phyloP scores from a whole-genome alignment of 2,329 filamentous ascomycete genomes.

The Diaporthe helianthi region DNA sequence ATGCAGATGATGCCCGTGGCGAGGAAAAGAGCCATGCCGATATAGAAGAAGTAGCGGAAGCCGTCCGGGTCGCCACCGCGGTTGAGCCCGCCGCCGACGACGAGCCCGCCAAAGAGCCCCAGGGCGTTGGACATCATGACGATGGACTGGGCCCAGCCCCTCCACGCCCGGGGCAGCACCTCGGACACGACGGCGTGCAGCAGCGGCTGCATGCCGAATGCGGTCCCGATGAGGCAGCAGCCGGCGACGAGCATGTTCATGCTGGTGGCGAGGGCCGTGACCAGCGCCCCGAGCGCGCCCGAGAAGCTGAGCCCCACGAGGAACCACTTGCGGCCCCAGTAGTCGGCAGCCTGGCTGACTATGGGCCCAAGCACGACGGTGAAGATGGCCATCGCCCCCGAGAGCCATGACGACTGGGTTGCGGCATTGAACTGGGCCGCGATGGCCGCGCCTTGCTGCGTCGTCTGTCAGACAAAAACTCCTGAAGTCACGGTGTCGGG shows the following conservation, averaged over 20 bases:
- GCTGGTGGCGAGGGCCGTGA: constrained; percentile 45
- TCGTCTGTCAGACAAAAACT: not conserved
- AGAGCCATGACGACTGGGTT: constrained; percentile 44
- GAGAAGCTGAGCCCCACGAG: constrained; percentile 45
- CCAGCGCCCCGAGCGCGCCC: constrained; percentile 45
- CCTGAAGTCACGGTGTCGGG: not conserved
- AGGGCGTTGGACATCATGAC: constrained; percentile 43
- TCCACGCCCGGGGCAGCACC: constrained; percentile 47
- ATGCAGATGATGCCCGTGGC: constrained; percentile 41
- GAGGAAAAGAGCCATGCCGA: constrained; percentile 42
- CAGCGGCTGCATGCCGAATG: constrained; percentile 48
- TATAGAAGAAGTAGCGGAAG: constrained; percentile 48
- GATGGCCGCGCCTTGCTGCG: constrained; percentile 45
- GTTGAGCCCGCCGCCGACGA: constrained; percentile 46
- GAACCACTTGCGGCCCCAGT: constrained; percentile 52
- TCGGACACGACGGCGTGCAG: constrained; percentile 49
- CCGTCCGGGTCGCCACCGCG: constrained; percentile 42
- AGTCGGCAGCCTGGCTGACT: constrained; percentile 50
- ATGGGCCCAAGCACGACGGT: constrained; percentile 47
- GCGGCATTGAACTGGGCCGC: constrained; percentile 39
- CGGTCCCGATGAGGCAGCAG: constrained; percentile 45
- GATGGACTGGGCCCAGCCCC: constrained; percentile 46
- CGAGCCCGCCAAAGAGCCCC: constrained; percentile 43
- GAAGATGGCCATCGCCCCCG: constrained; percentile 45
- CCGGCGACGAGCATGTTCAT: constrained; percentile 49